Percentiles rank a stretch among this genome's conserved stretches.
Conservation (phyloP, 2,329 filamentous ascomycete genomes). For the Exophiala aquamarina region DNA sequence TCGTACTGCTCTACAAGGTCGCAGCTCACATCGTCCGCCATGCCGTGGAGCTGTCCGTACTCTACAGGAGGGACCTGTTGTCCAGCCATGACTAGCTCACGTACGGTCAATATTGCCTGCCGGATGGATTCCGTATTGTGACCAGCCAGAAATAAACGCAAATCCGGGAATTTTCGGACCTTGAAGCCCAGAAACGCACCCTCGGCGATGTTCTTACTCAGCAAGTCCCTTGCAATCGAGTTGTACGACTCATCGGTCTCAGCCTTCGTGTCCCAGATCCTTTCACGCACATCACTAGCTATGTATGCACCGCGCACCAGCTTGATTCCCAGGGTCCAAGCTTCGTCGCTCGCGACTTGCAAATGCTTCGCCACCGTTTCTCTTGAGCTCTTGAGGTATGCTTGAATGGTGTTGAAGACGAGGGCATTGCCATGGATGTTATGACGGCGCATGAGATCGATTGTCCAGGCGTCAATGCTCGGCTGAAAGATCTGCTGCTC, state of each 20-base stretch:
- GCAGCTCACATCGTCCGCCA: conserved; percentile 87
- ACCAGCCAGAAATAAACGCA: conserved; percentile 57
- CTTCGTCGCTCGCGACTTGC: conserved; percentile 43
- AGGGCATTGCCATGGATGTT: conserved; percentile 43
- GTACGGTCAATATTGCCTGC: conserved; percentile 48
- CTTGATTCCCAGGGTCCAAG: conserved; percentile 52
- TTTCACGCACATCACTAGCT: conserved; percentile 46
- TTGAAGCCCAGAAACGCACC: conserved; percentile 31
- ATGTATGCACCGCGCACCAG: conserved; percentile 56
- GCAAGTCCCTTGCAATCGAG: conserved; percentile 53
- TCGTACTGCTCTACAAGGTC: conserved; percentile 38
- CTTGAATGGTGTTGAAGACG: conserved; percentile 54
- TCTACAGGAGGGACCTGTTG: conserved; percentile 45
- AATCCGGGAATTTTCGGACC: conserved; percentile 32
- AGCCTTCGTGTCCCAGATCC: conserved; percentile 48
- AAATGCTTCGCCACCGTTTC: conserved; percentile 47
- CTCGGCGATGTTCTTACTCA: conserved; percentile 39
- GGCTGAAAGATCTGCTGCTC: conserved; percentile 54
- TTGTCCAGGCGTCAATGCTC: conserved; percentile 53
- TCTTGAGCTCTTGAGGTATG: conserved; percentile 51
- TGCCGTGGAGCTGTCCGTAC: conserved; percentile 85
- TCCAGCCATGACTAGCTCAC: conserved; percentile 47
- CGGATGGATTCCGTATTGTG: conserved; percentile 58
- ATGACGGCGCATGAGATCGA: conserved; percentile 53
- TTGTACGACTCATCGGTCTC: conserved; percentile 56